A percentile compares a stretch with the other conserved stretches of the same genome.
These are phyloP conservation scores for Trametes maxima DNA, from an alignment of 768 basidiomycete genomes.

Conservation along the genomic window DNA sequence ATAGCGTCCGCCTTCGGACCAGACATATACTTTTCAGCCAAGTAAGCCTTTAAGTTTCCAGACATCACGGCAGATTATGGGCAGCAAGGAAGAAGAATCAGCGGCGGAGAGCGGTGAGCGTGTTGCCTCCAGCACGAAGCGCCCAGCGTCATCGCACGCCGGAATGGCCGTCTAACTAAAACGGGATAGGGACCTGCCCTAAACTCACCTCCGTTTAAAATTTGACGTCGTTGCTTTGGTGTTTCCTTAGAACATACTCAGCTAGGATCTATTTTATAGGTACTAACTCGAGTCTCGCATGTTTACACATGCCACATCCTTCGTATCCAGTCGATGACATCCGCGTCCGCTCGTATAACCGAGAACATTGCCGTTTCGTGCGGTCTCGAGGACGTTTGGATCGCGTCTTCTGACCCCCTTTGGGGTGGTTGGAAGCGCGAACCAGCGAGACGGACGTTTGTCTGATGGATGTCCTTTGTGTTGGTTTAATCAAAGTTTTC, in stretches of 20 bases:
- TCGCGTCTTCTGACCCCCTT: constrained; percentile 17
- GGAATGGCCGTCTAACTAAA: not conserved
- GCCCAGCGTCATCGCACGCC: not conserved
- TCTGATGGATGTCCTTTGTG: constrained; percentile 19
- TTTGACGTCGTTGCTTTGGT: not conserved
- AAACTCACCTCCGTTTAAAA: constrained; percentile 19
- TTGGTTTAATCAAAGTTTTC: not conserved
- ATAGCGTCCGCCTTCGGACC: constrained; percentile 97
- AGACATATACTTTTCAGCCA: constrained; percentile 94
- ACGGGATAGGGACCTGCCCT: constrained; percentile 5
- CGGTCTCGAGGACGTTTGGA: constrained; percentile 69
- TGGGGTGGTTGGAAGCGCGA: constrained; percentile 11
- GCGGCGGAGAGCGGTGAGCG: not conserved
- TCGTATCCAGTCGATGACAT: constrained; percentile 72
- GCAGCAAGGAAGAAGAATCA: not conserved
- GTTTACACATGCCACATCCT: constrained; percentile 73
- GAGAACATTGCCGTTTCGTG: constrained; percentile 54
- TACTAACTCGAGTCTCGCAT: constrained; percentile 78
- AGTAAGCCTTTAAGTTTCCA: constrained; percentile 68
- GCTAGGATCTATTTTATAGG: constrained; percentile 80
- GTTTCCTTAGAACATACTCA: constrained; percentile 69
- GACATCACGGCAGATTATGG: constrained; percentile 6
- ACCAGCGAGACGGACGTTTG: constrained; percentile 21
- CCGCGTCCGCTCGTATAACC: constrained; percentile 62
- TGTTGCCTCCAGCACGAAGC: not conserved